A percentile compares a stretch with the other conserved stretches of the same genome.
phyloP scores from a whole-genome alignment of 2,329 filamentous ascomycete genomes.

The Truncatella angustata region DNA sequence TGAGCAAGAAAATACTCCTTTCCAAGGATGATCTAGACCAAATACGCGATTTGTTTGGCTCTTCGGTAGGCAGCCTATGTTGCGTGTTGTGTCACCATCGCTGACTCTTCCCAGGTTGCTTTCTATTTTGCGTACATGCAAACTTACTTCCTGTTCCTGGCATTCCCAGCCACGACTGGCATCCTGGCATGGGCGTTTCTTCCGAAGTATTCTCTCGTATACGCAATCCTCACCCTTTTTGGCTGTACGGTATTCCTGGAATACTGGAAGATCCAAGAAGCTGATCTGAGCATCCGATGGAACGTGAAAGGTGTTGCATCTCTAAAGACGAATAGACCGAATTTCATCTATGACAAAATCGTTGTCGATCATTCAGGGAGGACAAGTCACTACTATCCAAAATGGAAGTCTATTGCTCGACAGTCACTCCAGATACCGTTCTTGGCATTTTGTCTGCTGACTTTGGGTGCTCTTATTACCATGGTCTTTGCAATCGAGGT shows the following conservation, averaged over 20 bases:
- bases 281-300: conserved; percentile 71
- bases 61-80: conserved; percentile 40
- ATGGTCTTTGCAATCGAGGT: conserved; percentile 72
- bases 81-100: not conserved
- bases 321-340: conserved; percentile 63
- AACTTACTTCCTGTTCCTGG: conserved; percentile 68
- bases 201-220: conserved; percentile 68
- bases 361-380: conserved; percentile 64
- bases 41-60: conserved; percentile 61
- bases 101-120: conserved; percentile 49
- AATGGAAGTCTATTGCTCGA: conserved; percentile 60
- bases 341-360: conserved; percentile 63
- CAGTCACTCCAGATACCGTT: conserved; percentile 71
- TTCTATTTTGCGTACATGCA: conserved; percentile 86
- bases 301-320: conserved; percentile 65
- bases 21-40: conserved; percentile 52
- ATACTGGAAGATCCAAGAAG: conserved; percentile 76
- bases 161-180: conserved; percentile 68
- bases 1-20: conserved; percentile 52
- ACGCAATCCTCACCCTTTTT: conserved; percentile 63
- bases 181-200: conserved; percentile 67
- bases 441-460: conserved; percentile 54
- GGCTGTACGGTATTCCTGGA: conserved; percentile 76
- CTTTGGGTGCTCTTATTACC: conserved; percentile 65
- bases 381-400: conserved; percentile 59